These are phyloP conservation scores for Xylaria sp. DNA, from an alignment of 2,329 filamentous ascomycete genomes.

Conservation along the genomic window DNA sequence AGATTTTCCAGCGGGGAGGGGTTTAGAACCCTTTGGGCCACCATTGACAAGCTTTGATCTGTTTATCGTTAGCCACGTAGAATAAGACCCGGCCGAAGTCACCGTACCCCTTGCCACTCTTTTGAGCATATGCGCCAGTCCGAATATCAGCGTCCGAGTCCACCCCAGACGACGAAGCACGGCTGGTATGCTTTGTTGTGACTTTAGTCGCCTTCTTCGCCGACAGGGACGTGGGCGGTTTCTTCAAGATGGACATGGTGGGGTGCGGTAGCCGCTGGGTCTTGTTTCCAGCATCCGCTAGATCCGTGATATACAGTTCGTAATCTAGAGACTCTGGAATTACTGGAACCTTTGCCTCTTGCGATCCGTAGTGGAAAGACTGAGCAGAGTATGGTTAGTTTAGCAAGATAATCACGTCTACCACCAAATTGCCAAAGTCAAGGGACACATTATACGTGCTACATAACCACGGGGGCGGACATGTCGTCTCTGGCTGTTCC, in stretches of 20 bases:
- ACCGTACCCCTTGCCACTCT: conserved; percentile 59
- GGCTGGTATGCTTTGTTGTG: conserved; percentile 48
- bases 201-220: conserved; percentile 48
- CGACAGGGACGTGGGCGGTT: conserved; percentile 47
- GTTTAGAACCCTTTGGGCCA: conserved; percentile 45
- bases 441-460: background rate
- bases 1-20: conserved; percentile 50
- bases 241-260: conserved; percentile 63
- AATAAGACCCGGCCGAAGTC: conserved; percentile 23
- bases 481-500: conserved; percentile 3
- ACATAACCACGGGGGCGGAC: background rate
- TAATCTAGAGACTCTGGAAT: conserved; percentile 60
- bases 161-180: conserved; percentile 54
- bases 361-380: conserved; percentile 66
- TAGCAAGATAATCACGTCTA: conserved; percentile 5
- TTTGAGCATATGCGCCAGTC: conserved; percentile 42
- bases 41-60: conserved; percentile 56
- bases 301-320: conserved; percentile 67
- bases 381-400: conserved; percentile 46
- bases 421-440: background rate
- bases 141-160: conserved; percentile 52
- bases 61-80: conserved; percentile 48
- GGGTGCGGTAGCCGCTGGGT: conserved; percentile 62
- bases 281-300: conserved; percentile 59
- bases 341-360: conserved; percentile 60